Evolutionary conservation across 208 protist species (phyloP), one percentile per base, ranked within the genome.

Genomic region (Porcisia hertigi): DNA sequence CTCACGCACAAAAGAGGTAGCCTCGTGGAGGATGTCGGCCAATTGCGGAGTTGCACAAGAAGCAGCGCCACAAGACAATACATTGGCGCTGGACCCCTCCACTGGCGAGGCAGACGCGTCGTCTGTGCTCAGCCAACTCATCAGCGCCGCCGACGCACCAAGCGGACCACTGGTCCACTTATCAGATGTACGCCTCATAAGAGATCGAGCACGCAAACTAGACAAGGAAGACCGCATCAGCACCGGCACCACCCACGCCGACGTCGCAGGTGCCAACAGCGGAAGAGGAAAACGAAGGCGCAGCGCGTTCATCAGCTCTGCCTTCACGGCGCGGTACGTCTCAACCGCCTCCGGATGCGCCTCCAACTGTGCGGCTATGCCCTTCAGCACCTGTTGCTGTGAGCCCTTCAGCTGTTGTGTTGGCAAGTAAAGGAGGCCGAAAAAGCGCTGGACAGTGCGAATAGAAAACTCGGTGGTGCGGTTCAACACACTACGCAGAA

Each of bases 381-480:
- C 64, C 47, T 53, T 67, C 45, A 86, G 65, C 23, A 87, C 45
- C 45, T 84, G 74, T 59, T 60, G 71, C 69, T 72, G 55, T 49
- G 82, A 67, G 2, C 71, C 66, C 25, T 81, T 75, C 9, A 52
- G 65, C 69, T 52, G 71, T 18, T 77, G 62, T 45, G 64, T 78
- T 41, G 66, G 75, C 8, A 82, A 82, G 55, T 88, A 78, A 30
- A 87, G 63, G 30, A 82, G 65, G 9, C 64, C 53, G 60, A 95
- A 97, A 75, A 92, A 94, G 34, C 80, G 82, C 66, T 88, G 83
- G 69, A 89, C 86, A 0, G 85, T 88, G 73, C 77, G 75, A 76
- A 95, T 93, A 45, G 80, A 89, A 76, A 95, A 97, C 66, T 81
- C 79, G 23, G 91, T 77, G 6, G 84, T 79, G 41, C 84, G 77